phyloP scores from a whole-genome alignment of 257 asterid genomes.

The Scutellaria baicalensis region DNA sequence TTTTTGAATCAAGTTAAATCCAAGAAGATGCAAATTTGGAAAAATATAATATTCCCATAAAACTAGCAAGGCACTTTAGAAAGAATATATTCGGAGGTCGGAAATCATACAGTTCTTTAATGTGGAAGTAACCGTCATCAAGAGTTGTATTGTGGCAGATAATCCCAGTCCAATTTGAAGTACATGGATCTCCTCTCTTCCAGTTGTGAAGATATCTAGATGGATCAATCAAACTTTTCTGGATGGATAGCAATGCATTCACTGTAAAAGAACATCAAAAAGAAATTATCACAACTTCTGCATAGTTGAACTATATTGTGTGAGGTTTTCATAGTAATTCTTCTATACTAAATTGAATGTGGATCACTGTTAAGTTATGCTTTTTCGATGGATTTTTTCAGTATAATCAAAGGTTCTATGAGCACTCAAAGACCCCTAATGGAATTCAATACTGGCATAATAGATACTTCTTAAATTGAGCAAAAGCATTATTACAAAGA shows the following conservation, averaged over 20 bases:
- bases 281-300: not conserved
- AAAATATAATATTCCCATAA: not conserved
- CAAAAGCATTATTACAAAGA: not conserved
- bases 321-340: not conserved
- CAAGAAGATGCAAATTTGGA: not conserved
- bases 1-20: not conserved
- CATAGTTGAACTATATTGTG: not conserved
- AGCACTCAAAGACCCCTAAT: no score
- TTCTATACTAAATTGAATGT: not conserved
- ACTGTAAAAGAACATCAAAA: constrained; percentile 39
- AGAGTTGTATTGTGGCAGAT: constrained; percentile 50
- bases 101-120: constrained; percentile 63
- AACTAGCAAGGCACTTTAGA: not conserved
- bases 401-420: no score
- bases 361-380: not conserved
- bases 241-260: constrained; percentile 47
- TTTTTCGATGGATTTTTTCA: no score
- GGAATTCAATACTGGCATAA: not conserved
- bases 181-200: constrained; percentile 72
- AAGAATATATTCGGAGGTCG: not conserved
- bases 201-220: constrained; percentile 43
- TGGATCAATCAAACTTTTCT: constrained; percentile 49
- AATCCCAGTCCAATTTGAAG: constrained; percentile 61
- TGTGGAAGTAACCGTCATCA: constrained; percentile 57
- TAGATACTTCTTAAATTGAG: not conserved